phyloP scores from a whole-genome alignment of 2,329 filamentous ascomycete genomes.

The Hyphodiscus sp. region DNA sequence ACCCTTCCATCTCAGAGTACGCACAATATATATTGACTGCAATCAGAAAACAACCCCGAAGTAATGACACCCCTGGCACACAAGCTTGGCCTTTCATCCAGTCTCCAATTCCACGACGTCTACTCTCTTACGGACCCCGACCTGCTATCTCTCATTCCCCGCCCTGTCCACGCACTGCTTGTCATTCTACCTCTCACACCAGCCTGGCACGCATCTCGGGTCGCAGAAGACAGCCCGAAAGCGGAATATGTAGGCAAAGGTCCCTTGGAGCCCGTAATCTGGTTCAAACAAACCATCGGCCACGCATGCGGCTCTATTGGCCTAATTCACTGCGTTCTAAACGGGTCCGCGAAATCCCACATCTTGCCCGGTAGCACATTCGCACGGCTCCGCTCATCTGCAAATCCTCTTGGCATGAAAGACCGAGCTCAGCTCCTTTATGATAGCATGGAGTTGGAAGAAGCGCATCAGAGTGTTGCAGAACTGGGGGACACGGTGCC shows the following conservation, averaged over 20 bases:
- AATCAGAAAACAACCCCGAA: constrained; percentile 61
- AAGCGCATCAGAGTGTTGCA: constrained; percentile 73
- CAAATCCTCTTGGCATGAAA: constrained; percentile 60
- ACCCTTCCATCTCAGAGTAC: not conserved
- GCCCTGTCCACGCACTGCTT: constrained; percentile 80
- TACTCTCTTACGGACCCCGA: constrained; percentile 83
- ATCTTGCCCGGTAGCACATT: constrained; percentile 54
- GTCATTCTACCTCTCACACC: constrained; percentile 84
- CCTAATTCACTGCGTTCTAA: constrained; percentile 73
- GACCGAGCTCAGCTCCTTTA: constrained; percentile 71
- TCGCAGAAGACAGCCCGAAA: constrained; percentile 61
- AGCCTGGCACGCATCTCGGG: constrained; percentile 70
- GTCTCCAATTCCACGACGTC: constrained; percentile 80
- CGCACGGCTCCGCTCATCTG: constrained; percentile 40
- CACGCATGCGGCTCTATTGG: constrained; percentile 93
- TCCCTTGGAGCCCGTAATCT: constrained; percentile 67
- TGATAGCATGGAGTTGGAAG: constrained; percentile 65
- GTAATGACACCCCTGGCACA: constrained; percentile 80
- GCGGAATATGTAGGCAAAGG: constrained; percentile 64
- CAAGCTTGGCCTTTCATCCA: constrained; percentile 73
- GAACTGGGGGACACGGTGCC: constrained; percentile 69
- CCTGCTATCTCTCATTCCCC: constrained; percentile 78
- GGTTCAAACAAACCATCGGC: constrained; percentile 92
- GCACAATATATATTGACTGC: not conserved
- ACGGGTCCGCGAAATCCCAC: constrained; percentile 65